Conservation (phyloP, 2,329 filamentous ascomycete species). For the Nigrospora osmanthi region DNA sequence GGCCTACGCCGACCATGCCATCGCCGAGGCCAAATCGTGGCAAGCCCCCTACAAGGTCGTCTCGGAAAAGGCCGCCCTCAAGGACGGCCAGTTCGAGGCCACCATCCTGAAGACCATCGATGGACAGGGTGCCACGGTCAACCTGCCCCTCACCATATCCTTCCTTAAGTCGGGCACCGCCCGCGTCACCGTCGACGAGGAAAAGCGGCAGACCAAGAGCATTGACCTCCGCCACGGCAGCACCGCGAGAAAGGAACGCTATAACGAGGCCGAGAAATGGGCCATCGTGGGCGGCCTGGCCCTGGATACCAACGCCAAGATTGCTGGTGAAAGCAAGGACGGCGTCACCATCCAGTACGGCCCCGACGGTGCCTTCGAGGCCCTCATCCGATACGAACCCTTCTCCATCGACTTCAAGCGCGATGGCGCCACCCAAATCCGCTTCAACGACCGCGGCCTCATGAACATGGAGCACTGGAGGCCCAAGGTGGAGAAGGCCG, state of each 20-base stretch:
- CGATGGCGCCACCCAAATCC: constrained; percentile 73
- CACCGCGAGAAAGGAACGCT: constrained; percentile 79
- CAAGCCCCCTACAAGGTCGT: constrained; percentile 73
- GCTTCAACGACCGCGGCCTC: constrained; percentile 82
- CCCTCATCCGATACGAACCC: constrained; percentile 73
- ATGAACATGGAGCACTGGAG: constrained; percentile 96
- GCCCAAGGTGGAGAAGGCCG: constrained; percentile 63
- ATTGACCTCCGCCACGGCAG: constrained; percentile 84
- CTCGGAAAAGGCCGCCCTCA: constrained; percentile 64
- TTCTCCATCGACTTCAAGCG: constrained; percentile 83
- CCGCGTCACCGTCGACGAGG: constrained; percentile 84
- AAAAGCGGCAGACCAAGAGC: constrained; percentile 79
- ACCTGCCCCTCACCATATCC: constrained; percentile 74
- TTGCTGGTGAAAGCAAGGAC: constrained; percentile 56
- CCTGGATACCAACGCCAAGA: constrained; percentile 61
- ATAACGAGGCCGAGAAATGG: constrained; percentile 86
- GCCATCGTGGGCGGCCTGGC: constrained; percentile 75
- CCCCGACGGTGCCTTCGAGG: constrained; percentile 66
- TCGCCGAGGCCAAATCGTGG: constrained; percentile 60
- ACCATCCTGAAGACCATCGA: constrained; percentile 74
- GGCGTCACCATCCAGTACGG: constrained; percentile 77
- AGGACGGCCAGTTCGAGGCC: constrained; percentile 72
- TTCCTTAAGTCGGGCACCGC: constrained; percentile 88
- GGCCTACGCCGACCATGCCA: constrained; percentile 73
- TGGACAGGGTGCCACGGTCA: constrained; percentile 58